Base-by-base conservation (phyloP, 2,329 filamentous ascomycete genomes). In the Trichophaea hybrida region DNA sequence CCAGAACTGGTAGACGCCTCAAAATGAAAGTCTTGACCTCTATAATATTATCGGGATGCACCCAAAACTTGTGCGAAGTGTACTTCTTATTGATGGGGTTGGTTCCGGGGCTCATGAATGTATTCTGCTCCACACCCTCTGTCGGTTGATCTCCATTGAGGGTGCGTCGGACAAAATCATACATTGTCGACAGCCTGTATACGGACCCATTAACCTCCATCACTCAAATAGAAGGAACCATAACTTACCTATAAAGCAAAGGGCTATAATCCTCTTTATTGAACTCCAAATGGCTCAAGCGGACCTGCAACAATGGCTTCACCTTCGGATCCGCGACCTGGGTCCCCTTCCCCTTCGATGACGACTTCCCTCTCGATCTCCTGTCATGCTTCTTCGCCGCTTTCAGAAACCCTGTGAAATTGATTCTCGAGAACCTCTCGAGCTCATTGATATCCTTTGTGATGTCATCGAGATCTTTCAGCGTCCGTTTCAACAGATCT, bases 351-450 rank as follows among this genome's bases (percentile, higher is more conserved):
- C 62, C 62, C 32, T 53, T 44, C 32, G 59, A 60, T 31, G 54
- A 58, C 17, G 15, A 10, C n/a, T 57, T 83, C 8, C 63, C 63
- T 55, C 64, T 60, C 32, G 91, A 81, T 75, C 91, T 94, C 66
- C 93, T 86, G 74, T 98, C 93, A 74, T 98, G 93, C 75, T 98
- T 98, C 82, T 98, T 98, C 59, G 89, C 89, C 52, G 94, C 94
- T 78, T 98, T 98, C 70, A 96, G 80, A 74, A 97, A 95, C 52
- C 89, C 93, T 5, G 93, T 95, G 73, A 96, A 98, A 75, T 98
- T 98, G 75, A 96, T 84, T 65, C 85, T 86, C 73, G 88, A 93
- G 75, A 93, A 98, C 72, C 88, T 93, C 74, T 95, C 93, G 67
- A 98, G 79, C 76, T 94, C 87, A 71, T 85, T 91, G 69, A 94